Base-by-base conservation (phyloP, 352 stramenopile species). In the Pythium scleroteichum region DNA sequence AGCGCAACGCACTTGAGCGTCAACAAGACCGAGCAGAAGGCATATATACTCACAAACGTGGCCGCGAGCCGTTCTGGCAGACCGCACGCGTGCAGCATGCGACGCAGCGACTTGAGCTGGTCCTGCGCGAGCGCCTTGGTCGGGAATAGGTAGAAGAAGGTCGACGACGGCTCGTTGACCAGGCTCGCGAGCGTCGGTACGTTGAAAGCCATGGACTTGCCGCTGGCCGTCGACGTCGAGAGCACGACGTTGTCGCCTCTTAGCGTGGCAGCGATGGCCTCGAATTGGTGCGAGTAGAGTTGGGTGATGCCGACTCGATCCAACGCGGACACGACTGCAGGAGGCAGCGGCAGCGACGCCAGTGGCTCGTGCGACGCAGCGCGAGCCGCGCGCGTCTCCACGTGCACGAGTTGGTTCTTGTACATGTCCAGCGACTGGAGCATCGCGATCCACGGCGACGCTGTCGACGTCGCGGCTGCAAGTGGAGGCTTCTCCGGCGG, bases 121-220 rank as follows among this genome's bases (percentile, higher is more conserved):
- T 99, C 97, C 71, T 99, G 96, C 0, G 97, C 97, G 9, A 99
- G 75, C 26, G 97, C 97, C 68, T 99, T 99, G 14, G 97, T 99
- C 0, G 97, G 97, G 63, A 99, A 99, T 5, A 99, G 59, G 41
- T 98, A 97, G 42, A 99, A 71, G 82, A 79, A 95, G 53, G 72
- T 92, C 33, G 88, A 75, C 9, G 67, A 26, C 2, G 71, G 50
- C n/a, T 82, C 82, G 40, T 74, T 53, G 1, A 93, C 59, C 32
- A 90, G 77, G 66, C 60, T 77, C 64, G 87, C 63, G 22, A 99
- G 68, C 61, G 98, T 97, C 12, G 97, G 96, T 6, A 99, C 65
- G 58, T 97, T 94, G 78, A 98, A 99, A 23, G 96, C 94, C n/a
- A 99, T 71, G 8, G 88, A 98, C 72, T 99, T 99, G 2, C 97